Evolutionary conservation across 805 yeast genomes (phyloP), one percentile per base, ranked within the genome.

Genomic region (Debaryomyces prosopidis): DNA sequence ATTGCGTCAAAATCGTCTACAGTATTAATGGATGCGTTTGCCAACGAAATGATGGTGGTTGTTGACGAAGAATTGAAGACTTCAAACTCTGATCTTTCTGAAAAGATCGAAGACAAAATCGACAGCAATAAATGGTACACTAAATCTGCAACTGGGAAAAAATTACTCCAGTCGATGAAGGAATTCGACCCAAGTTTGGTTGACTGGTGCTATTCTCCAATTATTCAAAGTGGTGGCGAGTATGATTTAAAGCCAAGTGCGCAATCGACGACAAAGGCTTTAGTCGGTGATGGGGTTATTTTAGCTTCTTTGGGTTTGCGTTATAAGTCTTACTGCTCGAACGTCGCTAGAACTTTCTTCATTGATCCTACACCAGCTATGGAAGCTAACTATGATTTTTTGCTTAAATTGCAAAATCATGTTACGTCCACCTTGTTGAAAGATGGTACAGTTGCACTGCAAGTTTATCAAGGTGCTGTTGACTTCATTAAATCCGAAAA

Each of bases 201-300:
- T 16, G 98, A 92, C 63, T 92, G 97, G 97, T 87, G 96, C 53
- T 89, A 88, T 65, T 82, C 90, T 44, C 97, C 98, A 23, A 87
- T 90, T 42, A 78, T 90, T 43, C 96, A 89, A 69, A 85, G 95
- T 54, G 96, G 96, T 44, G 89, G 89, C 30, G 81, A 82, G 44
- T 91, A 83, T 59, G 96, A 90, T 64, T 73, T 91, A 59, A 84
- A 79, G 57, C 91, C 95, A 36, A 83, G 92, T 46, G 96, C 96
- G 1, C 80, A 83, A 46, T 85, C 96, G 1, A 80, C 81, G 42
- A 77, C 81, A 48, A 79, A 80, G 37, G 80, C 78, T 52, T 71
- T 86, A 42, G 77, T 79, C 40, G 85, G 88, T 7, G 71, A 71
- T 37, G 92, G 96, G 18, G 89, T 87, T 30, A 90, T 92, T 42